Evolutionary conservation across 176 grass and related monocot genomes (phyloP), one percentile per base, ranked within the genome.

Genomic region (Bromus sterilis): DNA sequence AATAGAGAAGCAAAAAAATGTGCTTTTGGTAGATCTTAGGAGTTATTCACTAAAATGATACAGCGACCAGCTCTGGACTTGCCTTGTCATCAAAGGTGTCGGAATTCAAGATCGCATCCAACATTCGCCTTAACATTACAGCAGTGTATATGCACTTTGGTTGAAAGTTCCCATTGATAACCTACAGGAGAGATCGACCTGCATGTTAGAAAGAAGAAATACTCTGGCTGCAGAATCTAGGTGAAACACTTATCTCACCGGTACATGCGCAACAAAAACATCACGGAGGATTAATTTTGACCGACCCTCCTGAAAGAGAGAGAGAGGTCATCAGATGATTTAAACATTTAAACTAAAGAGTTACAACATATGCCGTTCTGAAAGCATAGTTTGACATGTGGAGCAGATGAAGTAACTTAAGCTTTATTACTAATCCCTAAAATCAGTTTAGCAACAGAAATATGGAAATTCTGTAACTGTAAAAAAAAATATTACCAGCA

Each of bases 81-180:
- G 88, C 95, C 92, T 98, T 98, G 62, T 98, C 95, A 93, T 98
- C 95, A 82, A 98, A 91, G 56, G 88, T 93, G 29, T 98, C 90
- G 62, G 88, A 33, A 82, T 98, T 93, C 26, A 98, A 66, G 55
- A 93, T 91, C 41, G 95, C 95, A 74, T 94, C 95, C 75, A 98
- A 77, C 95, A 98, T 95, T 72, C 95, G 90, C 81, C 92, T 88
- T 75, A 98, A 87, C 95, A 98, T 98, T 59, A 98, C 82, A 41
- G 84, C 92, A 73, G 92, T 77, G 81, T 98, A 95, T 86, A 98
- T 91, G 66, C 92, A 98, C 66, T 94, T 98, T 67, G 87, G 84
- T 62, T 79, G 87, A 24, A 98, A 88, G 86, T 95, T 91, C 21
- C 86, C 88, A 32, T 86, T 66, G 31, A 79, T 74, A 25, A 98